These are phyloP conservation scores for Tetracentron sinense DNA, from an alignment of 164 flowering plant species.

Conservation along the genomic window DNA sequence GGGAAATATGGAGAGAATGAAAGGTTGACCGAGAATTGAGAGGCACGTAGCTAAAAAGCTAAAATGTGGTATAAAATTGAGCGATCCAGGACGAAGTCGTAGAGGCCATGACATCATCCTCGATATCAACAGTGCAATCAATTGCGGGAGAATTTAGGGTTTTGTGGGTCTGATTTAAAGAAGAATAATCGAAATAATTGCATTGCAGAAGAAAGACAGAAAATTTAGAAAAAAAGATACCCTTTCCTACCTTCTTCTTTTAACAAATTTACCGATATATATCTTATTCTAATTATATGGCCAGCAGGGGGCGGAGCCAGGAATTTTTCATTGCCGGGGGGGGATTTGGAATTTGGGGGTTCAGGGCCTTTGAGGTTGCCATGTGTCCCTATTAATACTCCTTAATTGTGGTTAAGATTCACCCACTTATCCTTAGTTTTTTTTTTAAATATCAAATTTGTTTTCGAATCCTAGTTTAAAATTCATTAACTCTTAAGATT, in stretches of 20 bases:
- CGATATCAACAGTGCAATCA: background rate
- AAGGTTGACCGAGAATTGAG: slow-evolving; percentile 1
- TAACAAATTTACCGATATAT: too few species aligned
- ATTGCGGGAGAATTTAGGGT: slow-evolving; percentile 3
- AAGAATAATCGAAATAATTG: background rate
- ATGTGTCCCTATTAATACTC: too few species aligned
- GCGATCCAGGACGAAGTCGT: background rate
- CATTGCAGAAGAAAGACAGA: background rate
- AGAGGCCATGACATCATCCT: slow-evolving; percentile 6
- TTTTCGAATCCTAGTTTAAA: too few species aligned
- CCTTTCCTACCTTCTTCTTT: background rate
- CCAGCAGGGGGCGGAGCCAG: too few species aligned
- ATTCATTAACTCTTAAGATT: too few species aligned
- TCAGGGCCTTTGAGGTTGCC: too few species aligned
- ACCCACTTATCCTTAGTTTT: too few species aligned
- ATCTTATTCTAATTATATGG: too few species aligned
- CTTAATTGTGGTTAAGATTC: too few species aligned
- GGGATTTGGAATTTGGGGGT: too few species aligned
- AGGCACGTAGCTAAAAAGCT: background rate
- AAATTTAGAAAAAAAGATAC: background rate
- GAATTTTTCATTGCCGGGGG: too few species aligned
- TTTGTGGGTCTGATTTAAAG: slow-evolving; percentile 13
- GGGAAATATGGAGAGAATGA: background rate
- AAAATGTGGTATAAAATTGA: background rate
- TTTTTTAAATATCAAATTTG: too few species aligned